Evolutionary conservation across 768 basidiomycete genomes (phyloP), one percentile per base, ranked within the genome.

Genomic region (Boletus vinaceobasis): DNA sequence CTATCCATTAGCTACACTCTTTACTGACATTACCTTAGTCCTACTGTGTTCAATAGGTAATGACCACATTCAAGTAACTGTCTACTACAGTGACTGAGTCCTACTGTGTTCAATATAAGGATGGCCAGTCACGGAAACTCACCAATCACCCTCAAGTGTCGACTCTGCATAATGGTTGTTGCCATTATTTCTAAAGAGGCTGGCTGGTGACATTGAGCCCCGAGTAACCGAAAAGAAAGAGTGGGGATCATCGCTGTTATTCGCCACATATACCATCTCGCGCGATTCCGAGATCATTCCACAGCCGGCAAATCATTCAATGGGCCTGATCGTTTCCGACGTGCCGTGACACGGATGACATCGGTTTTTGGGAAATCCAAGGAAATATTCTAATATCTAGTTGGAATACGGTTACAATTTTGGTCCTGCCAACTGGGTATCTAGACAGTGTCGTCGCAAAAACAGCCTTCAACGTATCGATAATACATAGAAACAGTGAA

Each of bases 141-240:
- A 71, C 75, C 73, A 38, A 76, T 72, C 75, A 77, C 77, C 66
- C 70, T 75, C 17, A 77, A 58, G 58, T 77, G 76, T 42, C 75
- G 67, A 50, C 74, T 69, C 48, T 67, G 56, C 74, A 77, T 73
- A 1, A 21, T 31, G 31, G 21, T 13, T 4, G 40, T 37, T 9
- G 31, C 40, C 50, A 48, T 51, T 27, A 13, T 48, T 36, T 21
- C 23, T 43, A 13, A 14, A 29, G 29, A 43, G 27, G 11, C 37
- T 19, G 32, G 43, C 32, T 38, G 27, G 23, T 5, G 23, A 36
- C 15, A 15, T 23, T 48, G 10, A 17, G 36, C 5, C 21, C 9
- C 36, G 23, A 39, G 15, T 29, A 39, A 29, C 40, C 3, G 38
- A 32, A 15, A 33, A 14, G 6, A 1, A 27, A 17, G 8, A 6